Evolutionary conservation across 306 rosid species (phyloP).

Genomic region (Sesbania bispinosa): DNA sequence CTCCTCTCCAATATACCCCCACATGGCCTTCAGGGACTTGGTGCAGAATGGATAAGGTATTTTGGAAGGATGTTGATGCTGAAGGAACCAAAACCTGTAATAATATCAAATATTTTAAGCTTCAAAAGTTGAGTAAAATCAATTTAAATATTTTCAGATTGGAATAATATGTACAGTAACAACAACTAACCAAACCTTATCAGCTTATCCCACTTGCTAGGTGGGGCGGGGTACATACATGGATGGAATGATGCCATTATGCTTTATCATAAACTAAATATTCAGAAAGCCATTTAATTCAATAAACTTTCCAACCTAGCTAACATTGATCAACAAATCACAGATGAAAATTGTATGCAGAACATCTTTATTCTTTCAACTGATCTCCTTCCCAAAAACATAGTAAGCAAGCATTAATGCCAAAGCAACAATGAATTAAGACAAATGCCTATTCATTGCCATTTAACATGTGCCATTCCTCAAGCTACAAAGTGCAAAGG

Average conservation of each 20-base stretch:
- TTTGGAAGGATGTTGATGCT: conserved; percentile 36
- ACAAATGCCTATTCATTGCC: not conserved
- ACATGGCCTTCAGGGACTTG: conserved; percentile 99
- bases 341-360: not conserved
- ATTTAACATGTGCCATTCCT: not conserved
- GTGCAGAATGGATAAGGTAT: conserved; percentile 60
- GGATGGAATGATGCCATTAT: not conserved
- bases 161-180: not conserved
- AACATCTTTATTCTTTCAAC: not conserved
- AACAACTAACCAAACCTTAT: not conserved
- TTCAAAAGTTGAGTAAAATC: not conserved
- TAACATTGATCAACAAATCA: not conserved
- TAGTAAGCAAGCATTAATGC: conserved; percentile 5
- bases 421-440: not conserved
- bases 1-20: conserved; percentile 96
- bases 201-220: too few relatives aligned
- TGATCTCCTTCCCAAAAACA: too few relatives aligned
- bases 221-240: not conserved
- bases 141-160: not conserved
- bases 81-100: conserved; percentile 60
- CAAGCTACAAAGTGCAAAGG: not conserved
- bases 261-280: not conserved
- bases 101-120: conserved; percentile 7
- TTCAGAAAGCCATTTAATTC: not conserved
- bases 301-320: not conserved